phyloP scores from a whole-genome alignment of 768 basidiomycete genomes.

The Hericium erinaceus region DNA sequence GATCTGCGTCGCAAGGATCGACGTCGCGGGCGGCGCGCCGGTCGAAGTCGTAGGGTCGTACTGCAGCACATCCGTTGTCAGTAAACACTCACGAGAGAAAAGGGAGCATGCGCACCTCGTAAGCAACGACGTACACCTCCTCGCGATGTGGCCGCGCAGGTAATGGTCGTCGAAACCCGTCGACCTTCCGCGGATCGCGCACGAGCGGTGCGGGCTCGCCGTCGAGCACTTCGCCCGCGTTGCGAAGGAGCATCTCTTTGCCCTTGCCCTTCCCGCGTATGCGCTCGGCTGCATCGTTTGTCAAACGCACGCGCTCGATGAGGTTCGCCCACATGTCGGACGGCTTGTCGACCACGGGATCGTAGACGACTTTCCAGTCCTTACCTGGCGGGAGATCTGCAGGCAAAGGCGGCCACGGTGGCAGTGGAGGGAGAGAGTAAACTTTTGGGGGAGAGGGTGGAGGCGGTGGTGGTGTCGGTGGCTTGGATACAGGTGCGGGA shows the following conservation, averaged over 20 bases:
- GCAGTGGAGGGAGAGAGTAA: slow-evolving; percentile 34
- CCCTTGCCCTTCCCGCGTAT: slow-evolving; percentile 59
- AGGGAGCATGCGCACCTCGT: slow-evolving; percentile 39
- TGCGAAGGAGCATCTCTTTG: slow-evolving; percentile 45
- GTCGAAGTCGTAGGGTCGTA: slow-evolving; percentile 60
- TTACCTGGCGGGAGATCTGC: slow-evolving; percentile 39
- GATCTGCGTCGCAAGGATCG: slow-evolving; percentile 64
- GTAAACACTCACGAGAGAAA: neutral
- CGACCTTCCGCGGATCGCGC: slow-evolving; percentile 46
- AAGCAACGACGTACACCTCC: slow-evolving; percentile 38
- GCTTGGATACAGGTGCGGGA: slow-evolving; percentile 16
- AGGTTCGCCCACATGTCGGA: slow-evolving; percentile 31
- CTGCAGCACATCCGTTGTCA: slow-evolving; percentile 28
- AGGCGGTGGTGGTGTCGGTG: slow-evolving; percentile 17
- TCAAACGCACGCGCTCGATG: slow-evolving; percentile 31
- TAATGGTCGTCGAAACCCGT: slow-evolving; percentile 21
- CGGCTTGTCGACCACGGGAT: slow-evolving; percentile 44
- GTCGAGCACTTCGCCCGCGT: slow-evolving; percentile 45
- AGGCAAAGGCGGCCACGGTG: slow-evolving; percentile 47
- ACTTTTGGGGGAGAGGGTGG: slow-evolving; percentile 23
- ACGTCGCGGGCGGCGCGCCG: slow-evolving; percentile 62
- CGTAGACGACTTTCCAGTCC: slow-evolving; percentile 55
- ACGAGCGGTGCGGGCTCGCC: slow-evolving; percentile 32
- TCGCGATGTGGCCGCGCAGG: slow-evolving; percentile 23
- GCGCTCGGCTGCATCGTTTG: slow-evolving; percentile 20